Evolutionary conservation across 805 yeast species (phyloP).

Genomic region (Hanseniaspora guilliermondii): DNA sequence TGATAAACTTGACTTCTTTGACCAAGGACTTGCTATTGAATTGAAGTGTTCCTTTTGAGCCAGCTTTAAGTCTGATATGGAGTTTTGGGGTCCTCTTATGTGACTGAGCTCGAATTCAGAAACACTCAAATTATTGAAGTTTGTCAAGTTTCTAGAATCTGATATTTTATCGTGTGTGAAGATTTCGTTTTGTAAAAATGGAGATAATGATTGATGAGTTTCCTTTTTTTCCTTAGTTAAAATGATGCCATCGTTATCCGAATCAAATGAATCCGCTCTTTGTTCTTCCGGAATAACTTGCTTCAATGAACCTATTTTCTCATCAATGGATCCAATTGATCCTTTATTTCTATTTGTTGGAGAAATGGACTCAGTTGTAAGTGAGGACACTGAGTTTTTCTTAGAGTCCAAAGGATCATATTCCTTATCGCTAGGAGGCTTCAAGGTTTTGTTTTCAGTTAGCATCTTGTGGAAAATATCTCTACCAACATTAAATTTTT

Average conservation of each 20-base stretch:
- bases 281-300: neutral
- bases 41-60: neutral
- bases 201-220: neutral
- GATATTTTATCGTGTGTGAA: neutral
- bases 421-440: neutral
- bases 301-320: neutral
- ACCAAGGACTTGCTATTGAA: neutral
- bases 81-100: neutral
- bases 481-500: neutral
- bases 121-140: neutral
- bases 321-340: neutral
- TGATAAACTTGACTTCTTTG: neutral
- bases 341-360: neutral
- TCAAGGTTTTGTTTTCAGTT: neutral
- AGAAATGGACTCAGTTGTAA: neutral
- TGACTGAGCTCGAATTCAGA: neutral
- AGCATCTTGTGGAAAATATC: neutral
- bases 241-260: constrained; percentile 12
- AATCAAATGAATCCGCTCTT: constrained; percentile 12
- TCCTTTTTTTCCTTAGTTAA: neutral
- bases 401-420: neutral
- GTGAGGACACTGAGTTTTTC: neutral
- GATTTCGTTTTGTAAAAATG: neutral
- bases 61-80: neutral
- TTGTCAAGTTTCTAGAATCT: neutral